Evolutionary conservation across 1,284 basidiomycete genomes (phyloP).

Genomic region (Rhodotorula sp.): DNA sequence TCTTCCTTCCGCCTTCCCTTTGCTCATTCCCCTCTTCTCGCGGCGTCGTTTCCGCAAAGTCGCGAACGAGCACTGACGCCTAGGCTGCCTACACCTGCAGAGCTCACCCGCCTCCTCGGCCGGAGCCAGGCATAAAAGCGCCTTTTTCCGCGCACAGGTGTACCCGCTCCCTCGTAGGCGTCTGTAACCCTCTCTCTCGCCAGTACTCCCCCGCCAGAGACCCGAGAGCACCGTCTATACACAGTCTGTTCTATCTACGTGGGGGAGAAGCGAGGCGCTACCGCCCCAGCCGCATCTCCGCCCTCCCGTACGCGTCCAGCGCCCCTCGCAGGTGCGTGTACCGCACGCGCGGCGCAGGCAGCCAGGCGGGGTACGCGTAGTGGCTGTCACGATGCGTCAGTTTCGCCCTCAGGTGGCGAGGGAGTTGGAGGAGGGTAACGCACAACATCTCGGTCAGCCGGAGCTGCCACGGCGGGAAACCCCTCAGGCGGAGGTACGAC

Average conservation of each 20-base stretch:
- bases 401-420: neutral
- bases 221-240: neutral
- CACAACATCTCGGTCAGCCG: slow-evolving; percentile 45
- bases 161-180: neutral
- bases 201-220: too few species aligned
- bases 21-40: neutral
- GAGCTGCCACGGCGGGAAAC: slow-evolving; percentile 46
- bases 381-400: slow-evolving; percentile 28
- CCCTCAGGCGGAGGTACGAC: slow-evolving; percentile 41
- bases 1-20: neutral
- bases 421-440: slow-evolving; percentile 4
- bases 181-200: neutral
- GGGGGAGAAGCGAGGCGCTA: slow-evolving; percentile 7
- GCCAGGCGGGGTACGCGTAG: slow-evolving; percentile 40
- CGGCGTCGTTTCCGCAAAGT: too few species aligned
- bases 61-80: neutral
- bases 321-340: slow-evolving; percentile 39
- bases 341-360: slow-evolving; percentile 31
- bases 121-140: slow-evolving; percentile 27
- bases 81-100: neutral
- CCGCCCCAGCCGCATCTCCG: slow-evolving; percentile 44
- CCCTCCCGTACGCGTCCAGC: slow-evolving; percentile 44
- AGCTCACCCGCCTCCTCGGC: slow-evolving; percentile 36
- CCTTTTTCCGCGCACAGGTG: too few species aligned
- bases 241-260: neutral